Evolutionary conservation across 176 grass and related monocot species (phyloP).

Genomic region (Aegilops bicornis): DNA sequence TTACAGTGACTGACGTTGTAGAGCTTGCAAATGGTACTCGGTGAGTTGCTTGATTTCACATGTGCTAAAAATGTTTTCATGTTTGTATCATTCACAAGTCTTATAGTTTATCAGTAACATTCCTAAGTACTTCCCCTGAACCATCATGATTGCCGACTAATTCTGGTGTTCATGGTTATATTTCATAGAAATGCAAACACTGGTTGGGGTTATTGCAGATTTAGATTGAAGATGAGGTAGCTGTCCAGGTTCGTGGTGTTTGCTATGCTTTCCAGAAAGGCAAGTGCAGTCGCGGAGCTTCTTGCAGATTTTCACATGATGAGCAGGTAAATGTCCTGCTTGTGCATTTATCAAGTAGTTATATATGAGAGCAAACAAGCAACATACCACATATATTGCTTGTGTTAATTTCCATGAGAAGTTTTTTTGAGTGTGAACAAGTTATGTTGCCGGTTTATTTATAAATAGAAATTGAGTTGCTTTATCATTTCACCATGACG

Average conservation of each 20-base stretch:
- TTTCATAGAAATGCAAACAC: slow-evolving; percentile 66
- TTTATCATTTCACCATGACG: neutral
- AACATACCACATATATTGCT: too few relatives aligned
- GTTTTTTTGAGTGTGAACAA: too few relatives aligned
- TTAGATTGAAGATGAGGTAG: slow-evolving; percentile 80
- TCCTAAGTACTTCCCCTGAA: neutral
- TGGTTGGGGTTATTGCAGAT: slow-evolving; percentile 88
- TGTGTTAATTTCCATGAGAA: neutral
- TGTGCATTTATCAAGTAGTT: slow-evolving; percentile 4
- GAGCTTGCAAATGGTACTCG: too few relatives aligned
- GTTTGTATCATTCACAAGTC: too few relatives aligned
- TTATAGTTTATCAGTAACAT: neutral
- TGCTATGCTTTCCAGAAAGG: slow-evolving; percentile 97
- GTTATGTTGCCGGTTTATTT: slow-evolving; percentile 1
- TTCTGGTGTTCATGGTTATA: slow-evolving; percentile 1
- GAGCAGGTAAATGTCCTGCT: slow-evolving; percentile 52
- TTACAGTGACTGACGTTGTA: too few relatives aligned
- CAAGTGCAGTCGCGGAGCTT: slow-evolving; percentile 77
- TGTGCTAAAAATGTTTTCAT: too few relatives aligned
- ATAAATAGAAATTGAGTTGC: neutral
- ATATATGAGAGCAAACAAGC: too few relatives aligned
- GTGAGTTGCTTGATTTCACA: too few relatives aligned
- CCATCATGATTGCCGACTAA: neutral
- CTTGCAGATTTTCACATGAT: slow-evolving; percentile 94
- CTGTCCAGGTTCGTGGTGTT: slow-evolving; percentile 51